Evolutionary conservation across 2,329 filamentous ascomycete genomes (phyloP).

Genomic region (Xylaria arbuscula): DNA sequence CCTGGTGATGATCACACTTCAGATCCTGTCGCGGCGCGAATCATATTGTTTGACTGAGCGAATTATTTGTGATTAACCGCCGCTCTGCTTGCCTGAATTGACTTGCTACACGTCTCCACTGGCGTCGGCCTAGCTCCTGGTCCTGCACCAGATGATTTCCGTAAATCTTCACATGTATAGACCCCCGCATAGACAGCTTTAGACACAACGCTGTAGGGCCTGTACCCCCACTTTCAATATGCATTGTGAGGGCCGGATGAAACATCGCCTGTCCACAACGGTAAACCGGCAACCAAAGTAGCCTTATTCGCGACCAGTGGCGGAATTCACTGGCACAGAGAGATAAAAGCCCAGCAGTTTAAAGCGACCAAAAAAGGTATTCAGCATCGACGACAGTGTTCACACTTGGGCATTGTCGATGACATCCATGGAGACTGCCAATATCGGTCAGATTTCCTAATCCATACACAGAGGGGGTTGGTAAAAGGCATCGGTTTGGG

Average conservation of each 20-base stretch:
- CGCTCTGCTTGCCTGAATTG: conserved; percentile 37
- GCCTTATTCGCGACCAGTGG: conserved; percentile 33
- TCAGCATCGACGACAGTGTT: neutral
- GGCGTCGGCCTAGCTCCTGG: conserved; percentile 10
- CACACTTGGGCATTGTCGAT: conserved; percentile 1
- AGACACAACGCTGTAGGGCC: conserved; percentile 3
- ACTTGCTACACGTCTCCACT: conserved; percentile 34
- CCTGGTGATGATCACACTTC: conserved; percentile 44
- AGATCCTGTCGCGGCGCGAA: conserved; percentile 31
- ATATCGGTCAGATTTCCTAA: conserved; percentile 1
- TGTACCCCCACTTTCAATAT: conserved; percentile 35
- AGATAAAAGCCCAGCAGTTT: conserved; percentile 16
- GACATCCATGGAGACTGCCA: conserved; percentile 10
- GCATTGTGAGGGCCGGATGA: conserved; percentile 41
- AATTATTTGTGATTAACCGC: conserved; percentile 38
- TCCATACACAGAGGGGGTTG: neutral
- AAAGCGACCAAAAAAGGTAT: neutral
- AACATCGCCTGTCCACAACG: conserved; percentile 39
- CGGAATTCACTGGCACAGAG: conserved; percentile 24
- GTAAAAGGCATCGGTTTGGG: neutral
- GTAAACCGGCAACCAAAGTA: conserved; percentile 25
- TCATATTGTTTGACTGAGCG: conserved; percentile 20
- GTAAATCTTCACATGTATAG: conserved; percentile 13
- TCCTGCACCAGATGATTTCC: conserved; percentile 1
- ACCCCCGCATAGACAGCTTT: conserved; percentile 19